These are phyloP conservation scores for Pythium biforme DNA, from an alignment of 352 stramenopile genomes.

Conservation along the genomic window DNA sequence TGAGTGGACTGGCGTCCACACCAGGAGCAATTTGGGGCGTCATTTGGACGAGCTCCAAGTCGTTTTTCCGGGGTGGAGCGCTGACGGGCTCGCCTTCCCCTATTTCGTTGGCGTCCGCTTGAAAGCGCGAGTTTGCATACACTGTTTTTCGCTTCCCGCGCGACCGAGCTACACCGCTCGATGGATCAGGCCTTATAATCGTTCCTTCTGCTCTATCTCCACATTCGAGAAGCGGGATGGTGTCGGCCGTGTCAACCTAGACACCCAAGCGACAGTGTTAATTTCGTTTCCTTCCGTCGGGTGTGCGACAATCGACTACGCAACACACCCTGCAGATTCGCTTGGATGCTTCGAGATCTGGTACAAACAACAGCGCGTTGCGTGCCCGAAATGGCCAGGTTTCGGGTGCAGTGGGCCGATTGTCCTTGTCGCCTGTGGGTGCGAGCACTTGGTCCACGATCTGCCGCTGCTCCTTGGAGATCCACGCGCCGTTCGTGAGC, in stretches of 20 bases:
- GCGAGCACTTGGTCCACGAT: conserved; percentile 50
- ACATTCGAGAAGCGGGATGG: conserved; percentile 43
- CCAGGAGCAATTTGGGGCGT: conserved; percentile 73
- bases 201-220: not conserved
- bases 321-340: conserved; percentile 60
- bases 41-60: conserved; percentile 62
- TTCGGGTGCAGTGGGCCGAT: conserved; percentile 60
- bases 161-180: not conserved
- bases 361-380: conserved; percentile 76
- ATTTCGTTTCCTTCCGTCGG: not conserved
- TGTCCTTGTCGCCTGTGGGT: conserved; percentile 47
- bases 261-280: not conserved
- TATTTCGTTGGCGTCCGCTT: not conserved
- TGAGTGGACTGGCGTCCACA: conserved; percentile 70
- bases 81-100: not conserved
- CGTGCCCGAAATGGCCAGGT: conserved; percentile 74
- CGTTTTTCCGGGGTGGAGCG: not conserved
- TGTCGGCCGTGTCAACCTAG: conserved; percentile 1
- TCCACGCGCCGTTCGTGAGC: conserved; percentile 68
- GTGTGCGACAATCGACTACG: not conserved
- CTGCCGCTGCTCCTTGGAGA: conserved; percentile 58
- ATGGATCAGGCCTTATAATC: not conserved
- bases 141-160: conserved; percentile 50
- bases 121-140: conserved; percentile 76
- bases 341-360: conserved; percentile 52